Percentiles rank a stretch among this genome's conserved stretches.
Evolutionary conservation across 169 alveolate genomes (phyloP).

Genomic region (Eimeria necatrix): DNA sequence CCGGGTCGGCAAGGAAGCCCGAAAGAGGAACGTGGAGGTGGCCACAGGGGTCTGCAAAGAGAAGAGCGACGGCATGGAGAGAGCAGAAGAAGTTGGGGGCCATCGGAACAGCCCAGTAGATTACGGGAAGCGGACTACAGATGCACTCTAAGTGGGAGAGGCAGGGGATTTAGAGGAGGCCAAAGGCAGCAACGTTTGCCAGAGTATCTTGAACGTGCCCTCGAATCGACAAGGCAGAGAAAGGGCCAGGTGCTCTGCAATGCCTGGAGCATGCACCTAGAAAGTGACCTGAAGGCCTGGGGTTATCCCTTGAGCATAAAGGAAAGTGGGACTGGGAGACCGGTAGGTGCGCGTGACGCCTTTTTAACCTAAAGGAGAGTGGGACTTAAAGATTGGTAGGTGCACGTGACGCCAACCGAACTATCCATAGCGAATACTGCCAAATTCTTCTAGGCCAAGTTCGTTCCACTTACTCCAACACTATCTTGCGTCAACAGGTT

Average conservation of each 20-base stretch:
- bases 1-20: constrained; percentile 1
- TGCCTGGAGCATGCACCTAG: constrained; percentile 64
- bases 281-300: constrained; percentile 44
- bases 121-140: constrained; percentile 27
- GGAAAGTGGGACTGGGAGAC: constrained; percentile 65
- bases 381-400: background rate
- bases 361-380: background rate
- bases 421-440: background rate
- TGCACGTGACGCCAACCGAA: background rate
- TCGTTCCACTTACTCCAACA: too few relatives aligned
- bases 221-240: constrained; percentile 60
- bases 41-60: constrained; percentile 27
- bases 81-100: constrained; percentile 1
- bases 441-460: background rate
- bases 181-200: constrained; percentile 42
- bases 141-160: constrained; percentile 40
- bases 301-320: constrained; percentile 71
- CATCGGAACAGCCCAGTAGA: background rate
- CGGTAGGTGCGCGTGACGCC: constrained; percentile 39
- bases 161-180: constrained; percentile 60
- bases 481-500: constrained; percentile 7
- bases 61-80: constrained; percentile 57
- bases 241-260: constrained; percentile 66
- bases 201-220: constrained; percentile 67
- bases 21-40: constrained; percentile 15